Percentiles rank a stretch among this genome's conserved stretches.
Evolutionary conservation across 2,329 filamentous ascomycete species (phyloP).

Genomic region (Fusarium lateritium): DNA sequence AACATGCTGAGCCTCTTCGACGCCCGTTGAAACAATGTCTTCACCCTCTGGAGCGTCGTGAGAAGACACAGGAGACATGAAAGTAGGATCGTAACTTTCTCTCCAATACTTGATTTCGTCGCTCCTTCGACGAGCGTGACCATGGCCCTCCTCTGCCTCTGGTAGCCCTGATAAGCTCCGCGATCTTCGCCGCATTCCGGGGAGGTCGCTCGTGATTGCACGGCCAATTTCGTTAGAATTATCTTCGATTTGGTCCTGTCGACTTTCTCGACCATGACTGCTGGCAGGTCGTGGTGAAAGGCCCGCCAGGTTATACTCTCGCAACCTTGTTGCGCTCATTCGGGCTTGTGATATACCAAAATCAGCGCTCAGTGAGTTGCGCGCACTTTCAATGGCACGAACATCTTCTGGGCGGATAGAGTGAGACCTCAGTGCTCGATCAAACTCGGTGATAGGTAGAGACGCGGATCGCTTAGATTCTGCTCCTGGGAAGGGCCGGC

Average conservation of each 20-base stretch:
- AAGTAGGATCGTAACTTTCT: slow-evolving; percentile 69
- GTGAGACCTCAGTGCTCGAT: slow-evolving; percentile 73
- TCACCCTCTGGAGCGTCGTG: slow-evolving; percentile 56
- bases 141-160: slow-evolving; percentile 55
- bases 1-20: slow-evolving; percentile 53
- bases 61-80: slow-evolving; percentile 68
- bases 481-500: slow-evolving; percentile 53
- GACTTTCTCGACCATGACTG: slow-evolving; percentile 66
- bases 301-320: slow-evolving; percentile 64
- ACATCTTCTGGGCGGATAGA: slow-evolving; percentile 71
- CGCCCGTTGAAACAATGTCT: slow-evolving; percentile 48
- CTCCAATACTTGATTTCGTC: slow-evolving; percentile 77
- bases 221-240: slow-evolving; percentile 72
- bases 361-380: slow-evolving; percentile 67
- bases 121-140: slow-evolving; percentile 66
- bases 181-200: slow-evolving; percentile 67
- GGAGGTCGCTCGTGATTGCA: slow-evolving; percentile 71
- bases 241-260: slow-evolving; percentile 55
- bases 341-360: slow-evolving; percentile 55
- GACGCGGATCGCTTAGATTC: slow-evolving; percentile 71
- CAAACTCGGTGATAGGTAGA: slow-evolving; percentile 72
- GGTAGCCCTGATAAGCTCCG: slow-evolving; percentile 71
- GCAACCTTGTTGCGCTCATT: slow-evolving; percentile 44
- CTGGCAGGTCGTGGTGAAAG: slow-evolving; percentile 75
- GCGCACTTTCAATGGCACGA: slow-evolving; percentile 66